Evolutionary conservation across 345 rosid species (phyloP).

Genomic region (Theobroma cacao): DNA sequence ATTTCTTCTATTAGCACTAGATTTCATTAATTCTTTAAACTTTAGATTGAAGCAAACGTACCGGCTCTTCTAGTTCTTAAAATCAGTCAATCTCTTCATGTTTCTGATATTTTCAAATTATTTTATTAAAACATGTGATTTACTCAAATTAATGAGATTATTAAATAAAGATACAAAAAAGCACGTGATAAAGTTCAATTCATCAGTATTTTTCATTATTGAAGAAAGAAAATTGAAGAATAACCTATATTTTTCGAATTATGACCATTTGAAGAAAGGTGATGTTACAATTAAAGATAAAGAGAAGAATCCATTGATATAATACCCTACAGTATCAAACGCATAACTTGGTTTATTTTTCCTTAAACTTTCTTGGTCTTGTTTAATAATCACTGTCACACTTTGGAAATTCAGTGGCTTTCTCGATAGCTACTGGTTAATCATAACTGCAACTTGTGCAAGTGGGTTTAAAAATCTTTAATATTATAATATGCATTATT

Average conservation of each 20-base stretch:
- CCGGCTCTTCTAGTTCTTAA: background rate
- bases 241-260: no score
- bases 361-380: background rate
- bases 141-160: no score
- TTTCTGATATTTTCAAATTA: no score
- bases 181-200: background rate
- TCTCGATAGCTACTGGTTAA: background rate
- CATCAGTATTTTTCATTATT: background rate
- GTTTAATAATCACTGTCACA: background rate
- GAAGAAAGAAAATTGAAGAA: background rate
- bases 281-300: no score
- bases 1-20: no score
- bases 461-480: slow-evolving; percentile 2
- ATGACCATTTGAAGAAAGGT: background rate
- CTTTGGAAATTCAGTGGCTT: background rate
- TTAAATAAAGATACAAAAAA: no score
- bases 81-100: no score
- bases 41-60: background rate
- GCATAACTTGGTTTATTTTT: no score
- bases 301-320: no score
- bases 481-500: background rate
- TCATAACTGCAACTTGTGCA: background rate
- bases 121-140: no score
- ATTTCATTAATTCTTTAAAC: no score
- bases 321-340: no score